A percentile compares a stretch with the other conserved stretches of the same genome.
phyloP scores from a whole-genome alignment of 108 stramenopile species.

The Cyclotella atomus region DNA sequence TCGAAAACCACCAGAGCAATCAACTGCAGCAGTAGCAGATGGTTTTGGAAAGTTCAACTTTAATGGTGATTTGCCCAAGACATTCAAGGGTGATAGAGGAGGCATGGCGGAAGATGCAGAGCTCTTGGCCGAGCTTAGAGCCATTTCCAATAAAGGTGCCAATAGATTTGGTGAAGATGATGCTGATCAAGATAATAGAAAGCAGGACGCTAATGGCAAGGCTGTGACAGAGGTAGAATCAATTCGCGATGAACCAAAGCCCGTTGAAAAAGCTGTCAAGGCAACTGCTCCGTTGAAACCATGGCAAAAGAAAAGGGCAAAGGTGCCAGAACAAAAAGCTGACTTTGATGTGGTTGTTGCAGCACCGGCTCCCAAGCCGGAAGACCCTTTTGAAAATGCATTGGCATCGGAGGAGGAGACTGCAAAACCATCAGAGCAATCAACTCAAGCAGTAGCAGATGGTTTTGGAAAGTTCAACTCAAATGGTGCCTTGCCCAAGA shows the following conservation, averaged over 20 bases:
- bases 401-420: background rate
- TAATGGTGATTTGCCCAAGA: background rate
- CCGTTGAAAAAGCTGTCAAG: background rate
- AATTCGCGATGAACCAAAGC: background rate
- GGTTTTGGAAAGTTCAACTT: background rate
- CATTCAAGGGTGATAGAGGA: slow-evolving; percentile 8
- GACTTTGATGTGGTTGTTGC: background rate
- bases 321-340: background rate
- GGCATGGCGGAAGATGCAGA: background rate
- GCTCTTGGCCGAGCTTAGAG: slow-evolving; percentile 2
- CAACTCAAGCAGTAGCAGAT: background rate
- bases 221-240: background rate
- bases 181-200: background rate
- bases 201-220: background rate
- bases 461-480: background rate
- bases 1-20: background rate
- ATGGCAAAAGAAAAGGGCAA: background rate
- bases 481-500: background rate
- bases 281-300: background rate
- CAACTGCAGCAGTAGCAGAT: background rate
- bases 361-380: background rate
- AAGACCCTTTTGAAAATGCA: background rate
- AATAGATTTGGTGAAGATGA: background rate
- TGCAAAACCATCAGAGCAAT: background rate
- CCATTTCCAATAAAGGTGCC: background rate